Percentiles rank a stretch among this genome's conserved stretches.
These are phyloP conservation scores for Acanthamoeba sp. DNA, from an alignment of 208 protist species.

Conservation along the genomic window DNA sequence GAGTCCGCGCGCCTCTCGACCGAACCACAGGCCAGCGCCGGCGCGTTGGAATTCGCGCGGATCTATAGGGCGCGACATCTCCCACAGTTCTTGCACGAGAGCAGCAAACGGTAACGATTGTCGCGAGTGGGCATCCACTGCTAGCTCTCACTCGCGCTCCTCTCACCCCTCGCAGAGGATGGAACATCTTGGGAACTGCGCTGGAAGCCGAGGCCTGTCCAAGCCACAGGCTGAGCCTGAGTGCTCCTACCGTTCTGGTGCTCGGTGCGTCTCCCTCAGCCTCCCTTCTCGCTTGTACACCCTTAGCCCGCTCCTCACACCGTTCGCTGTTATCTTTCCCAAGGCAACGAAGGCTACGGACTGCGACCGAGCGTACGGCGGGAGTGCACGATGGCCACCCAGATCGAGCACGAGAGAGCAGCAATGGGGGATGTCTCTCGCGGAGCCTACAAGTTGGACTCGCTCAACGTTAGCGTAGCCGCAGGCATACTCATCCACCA, in stretches of 20 bases:
- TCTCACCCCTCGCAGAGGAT: not conserved
- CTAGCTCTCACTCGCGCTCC: not conserved
- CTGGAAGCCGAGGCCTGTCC: not conserved
- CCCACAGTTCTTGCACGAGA: constrained; percentile 16
- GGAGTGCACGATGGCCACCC: not conserved
- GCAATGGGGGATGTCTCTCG: not conserved
- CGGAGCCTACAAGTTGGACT: constrained; percentile 24
- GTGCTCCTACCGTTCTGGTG: constrained; percentile 42
- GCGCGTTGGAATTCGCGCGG: not conserved
- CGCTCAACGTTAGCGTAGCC: constrained; percentile 56
- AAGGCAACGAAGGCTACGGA: constrained; percentile 55
- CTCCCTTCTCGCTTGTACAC: not conserved
- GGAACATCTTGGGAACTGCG: not conserved
- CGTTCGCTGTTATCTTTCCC: not conserved
- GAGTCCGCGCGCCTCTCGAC: not conserved
- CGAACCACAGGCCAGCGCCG: not conserved
- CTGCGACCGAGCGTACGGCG: not conserved
- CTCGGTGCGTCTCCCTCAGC: not conserved
- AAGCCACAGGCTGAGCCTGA: not conserved
- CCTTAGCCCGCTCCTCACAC: not conserved
- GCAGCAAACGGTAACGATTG: not conserved
- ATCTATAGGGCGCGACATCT: constrained; percentile 9
- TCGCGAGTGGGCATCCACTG: not conserved
- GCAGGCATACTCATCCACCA: constrained; percentile 33
- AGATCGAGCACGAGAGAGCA: not conserved